These are phyloP conservation scores for Colletotrichum eremochloae DNA, from an alignment of 2,329 filamentous ascomycete species.

Conservation along the genomic window DNA sequence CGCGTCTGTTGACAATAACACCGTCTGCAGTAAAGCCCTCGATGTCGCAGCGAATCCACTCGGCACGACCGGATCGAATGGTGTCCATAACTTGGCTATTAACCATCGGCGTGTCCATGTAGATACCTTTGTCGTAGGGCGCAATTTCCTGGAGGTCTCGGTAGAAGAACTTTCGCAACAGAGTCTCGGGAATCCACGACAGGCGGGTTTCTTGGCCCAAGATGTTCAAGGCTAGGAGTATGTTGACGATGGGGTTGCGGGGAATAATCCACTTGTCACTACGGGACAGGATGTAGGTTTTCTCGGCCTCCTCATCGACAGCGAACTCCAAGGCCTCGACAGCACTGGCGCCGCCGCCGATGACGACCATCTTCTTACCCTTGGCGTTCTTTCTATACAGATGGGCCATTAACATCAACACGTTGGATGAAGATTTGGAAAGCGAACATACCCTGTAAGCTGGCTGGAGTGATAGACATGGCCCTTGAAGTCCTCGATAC, in stretches of 20 bases:
- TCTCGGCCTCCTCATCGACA: constrained; percentile 72
- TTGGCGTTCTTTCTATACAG: constrained; percentile 71
- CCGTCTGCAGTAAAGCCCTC: constrained; percentile 73
- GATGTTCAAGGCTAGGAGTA: constrained; percentile 81
- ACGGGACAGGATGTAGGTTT: constrained; percentile 80
- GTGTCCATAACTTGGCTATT: constrained; percentile 85
- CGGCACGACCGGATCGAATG: constrained; percentile 77
- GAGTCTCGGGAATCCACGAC: constrained; percentile 81
- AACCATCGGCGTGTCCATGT: constrained; percentile 88
- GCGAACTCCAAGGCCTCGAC: constrained; percentile 88
- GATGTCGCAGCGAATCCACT: constrained; percentile 88
- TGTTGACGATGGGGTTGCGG: constrained; percentile 80
- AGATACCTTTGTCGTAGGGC: constrained; percentile 79
- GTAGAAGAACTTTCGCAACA: constrained; percentile 86
- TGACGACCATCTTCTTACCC: constrained; percentile 80
- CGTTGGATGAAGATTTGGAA: rapidly evolving
- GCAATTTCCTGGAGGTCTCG: constrained; percentile 82
- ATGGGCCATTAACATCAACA: constrained; percentile 43
- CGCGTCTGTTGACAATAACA: constrained; percentile 78
- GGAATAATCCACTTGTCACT: constrained; percentile 92
- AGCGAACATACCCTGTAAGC: constrained; percentile 68
- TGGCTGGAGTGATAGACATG: constrained; percentile 81
- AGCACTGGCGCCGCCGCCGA: constrained; percentile 85
- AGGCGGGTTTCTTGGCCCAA: constrained; percentile 82
- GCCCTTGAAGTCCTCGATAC: constrained; percentile 80